Evolutionary conservation across 2,329 filamentous ascomycete species (phyloP), one percentile per base, ranked within the genome.

Genomic region (Daldinia sp.): DNA sequence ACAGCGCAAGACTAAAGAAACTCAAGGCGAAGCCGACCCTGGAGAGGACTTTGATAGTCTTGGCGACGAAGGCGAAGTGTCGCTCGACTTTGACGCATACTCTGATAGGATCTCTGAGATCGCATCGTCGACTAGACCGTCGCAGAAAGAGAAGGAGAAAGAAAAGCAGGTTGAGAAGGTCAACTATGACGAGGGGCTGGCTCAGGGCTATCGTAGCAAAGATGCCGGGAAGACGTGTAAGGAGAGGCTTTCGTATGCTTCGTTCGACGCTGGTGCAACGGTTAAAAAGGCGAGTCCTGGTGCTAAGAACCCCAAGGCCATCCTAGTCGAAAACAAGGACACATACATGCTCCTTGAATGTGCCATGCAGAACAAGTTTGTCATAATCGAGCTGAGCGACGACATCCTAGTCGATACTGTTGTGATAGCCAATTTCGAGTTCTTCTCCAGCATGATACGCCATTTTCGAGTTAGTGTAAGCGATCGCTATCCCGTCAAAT

Each of bases 191-290:
- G 82, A 86, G 68, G 83, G 81, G 10, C 83, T 84, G 54, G 81
- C 84, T n/a, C 84, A 85, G 18, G 83, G 86, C 39, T 86, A 89
- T 68, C 88, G 93, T 41, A 94, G 92, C 77, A 98, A 97, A 79
- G 94, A 98, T 79, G 96, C 96, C 3, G 96, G 96, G 6, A 97
- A 93, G 79, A 99, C 96, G 0, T 98, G 95, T 86, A 98, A 98
- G 80, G 96, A 98, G 81, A 88, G 96, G 50, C 98, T 97, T 80
- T 98, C 97, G 61, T 99, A 97, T 81, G 94, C 96, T 6, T 98
- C 95, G 0, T 98, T 98, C 76, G 96, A 99, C 79, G 97, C 94
- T 68, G 96, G 96, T 10, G 96, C 96, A 12, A 98, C 93, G 0
- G 89, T 98, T 30, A 85, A 97, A 69, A 98, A 98, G 82, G 93